Evolutionary conservation across 2,329 filamentous ascomycete genomes (phyloP).

Genomic region (Venturiaceae sp.): DNA sequence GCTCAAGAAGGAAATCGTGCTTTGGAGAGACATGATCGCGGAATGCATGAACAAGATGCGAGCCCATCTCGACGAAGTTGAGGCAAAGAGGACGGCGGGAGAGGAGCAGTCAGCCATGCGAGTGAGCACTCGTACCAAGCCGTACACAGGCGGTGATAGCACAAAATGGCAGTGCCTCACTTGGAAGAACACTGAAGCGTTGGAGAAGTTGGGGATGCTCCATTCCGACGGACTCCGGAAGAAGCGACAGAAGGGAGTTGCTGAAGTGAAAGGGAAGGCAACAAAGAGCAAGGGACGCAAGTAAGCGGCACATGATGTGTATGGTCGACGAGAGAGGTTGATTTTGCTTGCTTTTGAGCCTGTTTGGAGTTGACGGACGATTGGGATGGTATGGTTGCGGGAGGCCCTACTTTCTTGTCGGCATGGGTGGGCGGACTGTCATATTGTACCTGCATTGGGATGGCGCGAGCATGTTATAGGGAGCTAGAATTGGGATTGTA

Average conservation of each 20-base stretch:
- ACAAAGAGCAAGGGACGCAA: constrained; percentile 15
- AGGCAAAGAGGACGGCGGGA: constrained; percentile 38
- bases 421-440: not conserved
- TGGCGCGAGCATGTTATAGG: not conserved
- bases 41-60: constrained; percentile 73
- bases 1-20: constrained; percentile 74
- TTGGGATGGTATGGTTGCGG: not conserved
- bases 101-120: constrained; percentile 39
- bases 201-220: constrained; percentile 47
- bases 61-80: constrained; percentile 53
- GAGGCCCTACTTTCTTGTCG: too few relatives aligned
- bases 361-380: not conserved
- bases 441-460: not conserved
- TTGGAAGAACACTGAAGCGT: constrained; percentile 56
- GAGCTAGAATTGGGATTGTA: not conserved
- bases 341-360: not conserved
- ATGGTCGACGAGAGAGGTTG: not conserved
- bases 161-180: constrained; percentile 49
- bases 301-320: constrained; percentile 5
- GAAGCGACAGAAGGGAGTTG: constrained; percentile 31
- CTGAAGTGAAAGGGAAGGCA: constrained; percentile 12
- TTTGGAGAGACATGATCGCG: constrained; percentile 66
- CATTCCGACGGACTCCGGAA: constrained; percentile 39
- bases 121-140: constrained; percentile 52
- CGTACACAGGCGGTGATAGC: constrained; percentile 43